Evolutionary conservation across 2,329 filamentous ascomycete species (phyloP), one percentile per base, ranked within the genome.

Genomic region (Sporothrix luriei): DNA sequence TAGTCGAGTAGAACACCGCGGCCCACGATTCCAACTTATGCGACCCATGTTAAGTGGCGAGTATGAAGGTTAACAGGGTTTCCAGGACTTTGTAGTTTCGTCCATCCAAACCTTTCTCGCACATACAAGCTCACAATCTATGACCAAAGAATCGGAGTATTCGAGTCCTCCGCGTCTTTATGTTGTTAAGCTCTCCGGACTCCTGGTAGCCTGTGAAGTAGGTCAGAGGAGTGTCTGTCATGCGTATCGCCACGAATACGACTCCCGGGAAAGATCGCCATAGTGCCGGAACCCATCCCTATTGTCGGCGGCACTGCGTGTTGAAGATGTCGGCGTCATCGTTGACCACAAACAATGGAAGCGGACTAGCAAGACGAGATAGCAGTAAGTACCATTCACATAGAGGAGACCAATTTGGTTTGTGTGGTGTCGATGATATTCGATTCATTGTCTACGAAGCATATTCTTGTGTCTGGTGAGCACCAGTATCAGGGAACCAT

Each of bases 1-100:
- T 72, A 83, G 76, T 84, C 82, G 26, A 84, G 74, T 24, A 84
- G 77, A 14, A 84, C 78, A 19, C 82, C 82, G 2, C 82, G 79
- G 48, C 81, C 82, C 54, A 81, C 78, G 38, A 83, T 79, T 1
- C 84, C 84, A 38, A 85, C 85, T 2, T 67, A 48, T 7, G 71
- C 65, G 11, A 72, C 69, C 73, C 71, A 73, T 4, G 71, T 72
- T n/a, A 16, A 19, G 19, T 16, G 43, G 2, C 43, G 5, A 16
- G 16, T 14, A 48, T 71, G 66, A 5, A 49, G 65, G 40, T 59
- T 19, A 33, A 14, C 24, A 33, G 33, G 13, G 9, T 9, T 24
- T 21, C 49, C 5, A 52, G 10, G 21, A n/a, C 4, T 3, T 6
- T 33, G 33, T 33, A 33, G 2, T n/a, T 19, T 19, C 10, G n/a